These are phyloP conservation scores for Smittium culicis DNA, from an alignment of 371 early-diverging fungal genomes.

Conservation along the genomic window DNA sequence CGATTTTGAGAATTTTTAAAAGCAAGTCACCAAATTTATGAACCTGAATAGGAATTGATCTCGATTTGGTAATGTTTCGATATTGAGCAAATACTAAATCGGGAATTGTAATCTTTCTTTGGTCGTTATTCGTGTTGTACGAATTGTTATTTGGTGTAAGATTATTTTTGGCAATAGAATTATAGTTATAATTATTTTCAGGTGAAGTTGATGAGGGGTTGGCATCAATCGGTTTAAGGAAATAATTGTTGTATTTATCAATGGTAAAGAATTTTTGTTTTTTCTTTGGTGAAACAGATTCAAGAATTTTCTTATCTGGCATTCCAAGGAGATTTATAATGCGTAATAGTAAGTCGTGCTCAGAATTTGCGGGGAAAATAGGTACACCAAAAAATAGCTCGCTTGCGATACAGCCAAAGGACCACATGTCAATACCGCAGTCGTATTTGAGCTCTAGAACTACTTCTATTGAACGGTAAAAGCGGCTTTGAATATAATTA, in stretches of 20 bases:
- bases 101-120: background rate
- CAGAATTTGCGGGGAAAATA: constrained; percentile 92
- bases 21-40: background rate
- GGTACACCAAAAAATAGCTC: constrained; percentile 90
- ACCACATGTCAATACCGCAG: constrained; percentile 98
- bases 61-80: background rate
- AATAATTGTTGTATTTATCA: background rate
- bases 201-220: background rate
- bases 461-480: constrained; percentile 96
- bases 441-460: constrained; percentile 79
- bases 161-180: too few species aligned
- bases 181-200: background rate
- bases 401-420: constrained; percentile 94
- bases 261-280: background rate
- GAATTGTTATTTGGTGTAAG: background rate
- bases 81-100: background rate
- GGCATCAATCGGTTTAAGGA: background rate
- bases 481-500: constrained; percentile 95
- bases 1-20: background rate
- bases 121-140: background rate
- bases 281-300: constrained; percentile 50
- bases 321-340: constrained; percentile 86
- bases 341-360: constrained; percentile 83
- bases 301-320: constrained; percentile 59
- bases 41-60: background rate